A percentile compares a stretch with the other conserved stretches of the same genome.
These are phyloP conservation scores for Hanseniaspora uvarum DNA, from an alignment of 1,139 yeast genomes.

Conservation along the genomic window DNA sequence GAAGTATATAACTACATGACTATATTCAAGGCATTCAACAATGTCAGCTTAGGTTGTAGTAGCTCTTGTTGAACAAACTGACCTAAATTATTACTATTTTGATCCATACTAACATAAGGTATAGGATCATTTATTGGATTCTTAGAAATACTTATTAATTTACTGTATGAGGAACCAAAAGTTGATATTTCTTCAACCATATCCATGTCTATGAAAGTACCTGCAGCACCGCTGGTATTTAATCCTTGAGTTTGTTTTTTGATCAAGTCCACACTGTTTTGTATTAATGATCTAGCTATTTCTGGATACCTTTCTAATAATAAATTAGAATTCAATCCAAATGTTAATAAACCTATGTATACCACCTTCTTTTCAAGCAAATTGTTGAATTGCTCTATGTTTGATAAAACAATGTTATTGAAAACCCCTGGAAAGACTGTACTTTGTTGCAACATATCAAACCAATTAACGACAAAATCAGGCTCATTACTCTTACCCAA, in stretches of 20 bases:
- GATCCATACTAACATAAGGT: conserved; percentile 36
- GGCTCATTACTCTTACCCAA: conserved; percentile 35
- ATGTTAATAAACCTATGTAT: conserved; percentile 59
- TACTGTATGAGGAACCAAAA: conserved; percentile 79
- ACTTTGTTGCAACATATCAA: conserved; percentile 34
- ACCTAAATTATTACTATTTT: conserved; percentile 27
- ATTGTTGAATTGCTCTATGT: conserved; percentile 56
- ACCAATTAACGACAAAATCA: conserved; percentile 33
- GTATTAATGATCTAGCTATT: conserved; percentile 43
- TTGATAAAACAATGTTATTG: conserved; percentile 54
- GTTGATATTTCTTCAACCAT: conserved; percentile 38
- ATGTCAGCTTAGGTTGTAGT: conserved; percentile 33
- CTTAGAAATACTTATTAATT: conserved; percentile 51
- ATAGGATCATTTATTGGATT: conserved; percentile 59
- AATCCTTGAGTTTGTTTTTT: conserved; percentile 32
- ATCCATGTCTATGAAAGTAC: conserved; percentile 35
- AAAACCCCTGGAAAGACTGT: conserved; percentile 52
- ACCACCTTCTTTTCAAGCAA: conserved; percentile 66
- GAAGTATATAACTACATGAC: conserved; percentile 2
- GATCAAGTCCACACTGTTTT: conserved; percentile 35
- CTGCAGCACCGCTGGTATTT: conserved; percentile 31
- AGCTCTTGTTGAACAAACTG: conserved; percentile 28
- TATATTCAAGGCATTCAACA: conserved; percentile 29
- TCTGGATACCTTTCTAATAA: conserved; percentile 39
- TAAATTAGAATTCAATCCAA: conserved; percentile 30